Conservation (phyloP, 352 stramenopile genomes). For the Pythium oligandrum region DNA sequence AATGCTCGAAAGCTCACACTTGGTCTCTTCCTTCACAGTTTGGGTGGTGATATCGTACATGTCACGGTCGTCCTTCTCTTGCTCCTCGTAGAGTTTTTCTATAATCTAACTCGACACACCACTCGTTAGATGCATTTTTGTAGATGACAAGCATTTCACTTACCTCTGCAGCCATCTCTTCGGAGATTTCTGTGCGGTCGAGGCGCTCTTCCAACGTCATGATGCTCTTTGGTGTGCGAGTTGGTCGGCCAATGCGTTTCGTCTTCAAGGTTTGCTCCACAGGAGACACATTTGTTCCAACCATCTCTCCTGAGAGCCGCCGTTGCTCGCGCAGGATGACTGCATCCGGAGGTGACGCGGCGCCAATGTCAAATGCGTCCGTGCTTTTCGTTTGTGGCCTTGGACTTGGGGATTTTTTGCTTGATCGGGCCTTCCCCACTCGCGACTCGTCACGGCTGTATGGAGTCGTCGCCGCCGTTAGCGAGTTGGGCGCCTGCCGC, state of each 20-base stretch:
- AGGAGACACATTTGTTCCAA: conserved; percentile 7
- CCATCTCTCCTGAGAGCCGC: conserved; percentile 1
- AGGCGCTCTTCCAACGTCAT: conserved; percentile 43
- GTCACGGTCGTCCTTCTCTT: conserved; percentile 70
- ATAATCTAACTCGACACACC: conserved; percentile 25
- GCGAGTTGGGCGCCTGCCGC: neutral
- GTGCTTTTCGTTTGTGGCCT: too few relatives aligned
- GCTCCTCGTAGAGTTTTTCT: conserved; percentile 55
- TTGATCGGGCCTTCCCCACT: too few relatives aligned
- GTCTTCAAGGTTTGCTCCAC: conserved; percentile 11
- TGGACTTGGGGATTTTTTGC: too few relatives aligned
- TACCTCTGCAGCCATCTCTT: conserved; percentile 32
- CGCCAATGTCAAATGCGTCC: too few relatives aligned
- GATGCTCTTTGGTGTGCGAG: conserved; percentile 29
- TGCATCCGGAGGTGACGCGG: conserved; percentile 14
- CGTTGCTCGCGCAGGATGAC: conserved; percentile 12
- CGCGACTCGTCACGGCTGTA: too few relatives aligned
- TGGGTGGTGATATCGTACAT: conserved; percentile 72
- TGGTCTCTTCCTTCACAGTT: conserved; percentile 57
- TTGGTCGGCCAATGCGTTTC: conserved; percentile 6
- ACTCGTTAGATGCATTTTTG: neutral
- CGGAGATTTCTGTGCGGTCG: conserved; percentile 23
- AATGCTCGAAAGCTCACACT: conserved; percentile 56
- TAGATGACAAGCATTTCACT: neutral
- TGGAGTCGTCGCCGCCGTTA: conserved; percentile 4